Base-by-base conservation (phyloP, 2,329 filamentous ascomycete species). In the Hawksworthiomyces lignivorus region DNA sequence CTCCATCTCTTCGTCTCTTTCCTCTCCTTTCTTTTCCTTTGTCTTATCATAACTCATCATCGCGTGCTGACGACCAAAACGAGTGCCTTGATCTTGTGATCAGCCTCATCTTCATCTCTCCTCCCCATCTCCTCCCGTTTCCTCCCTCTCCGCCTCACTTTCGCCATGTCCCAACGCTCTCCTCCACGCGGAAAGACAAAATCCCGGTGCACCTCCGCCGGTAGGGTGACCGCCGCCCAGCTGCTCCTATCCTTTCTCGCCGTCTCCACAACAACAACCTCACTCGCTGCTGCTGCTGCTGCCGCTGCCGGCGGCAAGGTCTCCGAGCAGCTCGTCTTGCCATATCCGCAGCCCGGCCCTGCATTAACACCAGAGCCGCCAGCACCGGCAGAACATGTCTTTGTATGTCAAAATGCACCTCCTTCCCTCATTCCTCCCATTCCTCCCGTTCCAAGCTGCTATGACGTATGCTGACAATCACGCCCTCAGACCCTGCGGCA, bases 401-500 rank as follows among this genome's bases (percentile, higher is more conserved):
- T 82, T 52, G 68, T 71, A 56, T 50, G 63, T 56, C n/a, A n/a
- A n/a, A n/a, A n/a, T 21, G 20, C 26, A 11, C 12, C 27, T 17
- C 11, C 28, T 45, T 43, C 15, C 41, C 19, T n/a, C 27, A 12
- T 14, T 29, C 38, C 51, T 22, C 9, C 8, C 22, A 1, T 7
- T n/a, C 18, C 24, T 26, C 24, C 12, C 12, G 8, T 26, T 8
- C 8, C 24, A 26, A 26, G 12, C 8, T 26, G 12, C 24, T 26
- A 8, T 26, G 24, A n/a, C n/a, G n/a, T n/a, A n/a, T n/a, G n/a
- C n/a, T n/a, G n/a, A n/a, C n/a, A n/a, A n/a, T n/a, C n/a, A n/a
- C n/a, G n/a, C n/a, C n/a, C 51, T 54, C 59, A 73, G 67, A 80
- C 73, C 7, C 75, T 98, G 43, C 82, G 87, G 54, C 90, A 98